Base-by-base conservation (phyloP, 257 asterid species). In the Jaltomata sinuosa region DNA sequence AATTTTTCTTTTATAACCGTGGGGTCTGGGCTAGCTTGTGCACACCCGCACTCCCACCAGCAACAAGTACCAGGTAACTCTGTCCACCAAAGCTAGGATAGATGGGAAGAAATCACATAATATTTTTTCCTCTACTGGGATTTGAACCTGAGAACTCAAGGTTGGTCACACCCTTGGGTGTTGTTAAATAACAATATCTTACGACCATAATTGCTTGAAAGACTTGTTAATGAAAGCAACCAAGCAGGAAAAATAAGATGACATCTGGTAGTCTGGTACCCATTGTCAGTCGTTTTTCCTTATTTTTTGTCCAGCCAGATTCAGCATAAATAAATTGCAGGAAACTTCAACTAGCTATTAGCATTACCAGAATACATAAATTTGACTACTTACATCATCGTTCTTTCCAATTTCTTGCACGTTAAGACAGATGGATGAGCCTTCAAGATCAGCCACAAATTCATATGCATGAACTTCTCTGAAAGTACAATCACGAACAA, bases 331-430 rank as follows among this genome's bases (percentile, higher is more conserved):
- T 49, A 50, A 42, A 77, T 49, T 27, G 82, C 82, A 77, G 45
- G 38, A 47, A 72, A 74, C 54, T 36, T 34, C 38, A 45, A 45
- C 59, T 74, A 45, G 14, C 59, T 74, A 25, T 25, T 18, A 77
- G 62, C 82, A 77, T 16, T 50, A 27, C 42, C 29, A 77, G 62
- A 77, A 77, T 27, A 77, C 62, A 49, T 47, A 49, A 52, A n/a
- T 52, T 32, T 31, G 36, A 38, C 27, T 65, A 89, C 97, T 90
- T 89, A 93, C 99, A 80, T 88, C 89, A 55, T 27, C 85, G 85
- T 92, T 90, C 86, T 90, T 88, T 32, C 98, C 99, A 62, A 88
- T 89, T 64, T 94, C 98, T 15, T 86, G 86, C 81, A 94, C 93
- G 84, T 93, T 94, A 69, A 91, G 71, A 83, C 95, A 92, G 80